These are phyloP conservation scores for Pestalotiopsis sp. DNA, from an alignment of 2,329 filamentous ascomycete genomes.

Conservation along the genomic window DNA sequence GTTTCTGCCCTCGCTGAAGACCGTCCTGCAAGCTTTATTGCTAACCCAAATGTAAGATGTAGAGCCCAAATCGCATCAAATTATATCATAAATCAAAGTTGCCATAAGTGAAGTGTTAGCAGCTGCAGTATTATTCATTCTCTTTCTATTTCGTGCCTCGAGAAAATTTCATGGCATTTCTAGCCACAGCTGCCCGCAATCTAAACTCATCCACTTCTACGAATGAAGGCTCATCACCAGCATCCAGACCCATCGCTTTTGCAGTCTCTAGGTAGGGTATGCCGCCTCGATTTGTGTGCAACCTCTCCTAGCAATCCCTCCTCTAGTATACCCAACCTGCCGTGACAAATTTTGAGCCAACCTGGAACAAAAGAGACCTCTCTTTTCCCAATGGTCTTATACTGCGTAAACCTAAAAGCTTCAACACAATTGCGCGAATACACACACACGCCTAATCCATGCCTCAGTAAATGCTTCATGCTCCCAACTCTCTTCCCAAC, in stretches of 20 bases:
- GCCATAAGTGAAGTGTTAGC: not conserved
- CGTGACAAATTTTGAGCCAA: not conserved
- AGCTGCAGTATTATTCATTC: not conserved
- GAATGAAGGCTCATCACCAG: too few species aligned
- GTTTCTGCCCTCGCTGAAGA: not conserved
- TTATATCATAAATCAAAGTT: too few species aligned
- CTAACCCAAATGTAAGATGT: not conserved
- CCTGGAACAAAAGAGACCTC: not conserved
- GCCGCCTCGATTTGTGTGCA: not conserved
- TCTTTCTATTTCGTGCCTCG: not conserved
- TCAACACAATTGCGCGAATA: not conserved
- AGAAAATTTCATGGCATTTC: too few species aligned
- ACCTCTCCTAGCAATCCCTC: not conserved
- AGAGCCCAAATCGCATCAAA: not conserved
- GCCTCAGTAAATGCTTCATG: conserved; percentile 1
- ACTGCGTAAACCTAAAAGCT: conserved; percentile 8
- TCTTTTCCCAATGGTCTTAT: not conserved
- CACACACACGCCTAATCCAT: not conserved
- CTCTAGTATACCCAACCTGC: not conserved
- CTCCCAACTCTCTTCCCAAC: conserved; percentile 3
- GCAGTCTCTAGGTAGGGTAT: not conserved
- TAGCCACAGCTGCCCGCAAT: too few species aligned
- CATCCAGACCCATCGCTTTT: not conserved
- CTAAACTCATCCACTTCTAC: too few species aligned
- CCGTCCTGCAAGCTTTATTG: not conserved